Conservation (phyloP, 1,139 yeast species). For the Casaregolazyma lundiana region DNA sequence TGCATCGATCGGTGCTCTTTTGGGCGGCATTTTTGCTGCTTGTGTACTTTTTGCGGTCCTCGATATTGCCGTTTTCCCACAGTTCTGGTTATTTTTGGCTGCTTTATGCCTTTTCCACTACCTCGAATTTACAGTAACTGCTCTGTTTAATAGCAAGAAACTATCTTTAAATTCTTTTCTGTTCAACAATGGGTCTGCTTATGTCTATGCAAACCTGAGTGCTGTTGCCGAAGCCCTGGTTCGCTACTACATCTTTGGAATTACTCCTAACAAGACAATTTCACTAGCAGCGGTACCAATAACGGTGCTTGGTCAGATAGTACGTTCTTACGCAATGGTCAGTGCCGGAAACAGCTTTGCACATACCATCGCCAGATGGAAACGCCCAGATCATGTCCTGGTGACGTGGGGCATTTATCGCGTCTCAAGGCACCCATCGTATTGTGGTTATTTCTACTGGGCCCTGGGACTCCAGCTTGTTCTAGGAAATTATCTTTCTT, state of each 20-base stretch:
- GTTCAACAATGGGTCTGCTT: constrained; percentile 62
- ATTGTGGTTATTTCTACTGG: constrained; percentile 92
- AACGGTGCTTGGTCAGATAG: constrained; percentile 55
- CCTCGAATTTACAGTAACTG: constrained; percentile 75
- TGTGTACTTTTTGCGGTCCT: constrained; percentile 10
- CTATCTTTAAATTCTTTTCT: constrained; percentile 74
- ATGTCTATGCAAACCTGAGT: constrained; percentile 57
- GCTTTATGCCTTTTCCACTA: constrained; percentile 65
- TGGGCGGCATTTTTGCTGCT: constrained; percentile 26
- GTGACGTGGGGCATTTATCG: constrained; percentile 72
- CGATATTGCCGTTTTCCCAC: constrained; percentile 22
- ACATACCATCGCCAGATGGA: constrained; percentile 62
- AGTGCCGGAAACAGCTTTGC: constrained; percentile 87
- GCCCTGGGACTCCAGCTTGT: constrained; percentile 78
- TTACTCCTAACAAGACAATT: constrained; percentile 29
- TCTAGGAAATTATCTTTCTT: constrained; percentile 58
- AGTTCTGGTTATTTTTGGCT: constrained; percentile 47
- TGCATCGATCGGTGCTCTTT: constrained; percentile 36
- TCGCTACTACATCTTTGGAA: constrained; percentile 26
- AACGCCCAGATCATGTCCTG: constrained; percentile 52
- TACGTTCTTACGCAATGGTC: constrained; percentile 74
- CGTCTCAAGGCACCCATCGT: constrained; percentile 77
- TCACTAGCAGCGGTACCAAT: constrained; percentile 45
- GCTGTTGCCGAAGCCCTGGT: constrained; percentile 46
- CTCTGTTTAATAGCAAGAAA: constrained; percentile 60